Evolutionary conservation across 805 yeast species (phyloP), one percentile per base, ranked within the genome.

Genomic region (Sporopachydermia lactativora): DNA sequence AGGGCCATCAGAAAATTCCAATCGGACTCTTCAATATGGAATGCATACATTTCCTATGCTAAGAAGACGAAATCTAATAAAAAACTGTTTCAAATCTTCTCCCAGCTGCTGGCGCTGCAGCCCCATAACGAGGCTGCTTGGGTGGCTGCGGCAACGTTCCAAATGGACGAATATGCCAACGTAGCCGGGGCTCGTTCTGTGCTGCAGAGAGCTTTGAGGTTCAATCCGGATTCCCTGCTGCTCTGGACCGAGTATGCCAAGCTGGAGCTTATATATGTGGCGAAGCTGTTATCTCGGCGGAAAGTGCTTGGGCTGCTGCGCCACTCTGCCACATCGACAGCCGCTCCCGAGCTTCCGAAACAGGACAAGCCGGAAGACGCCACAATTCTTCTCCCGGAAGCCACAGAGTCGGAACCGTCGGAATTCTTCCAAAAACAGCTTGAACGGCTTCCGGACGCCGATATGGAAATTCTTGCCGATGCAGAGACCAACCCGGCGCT

Each of bases 141-240:
- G 98, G 73, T 92, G 36, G 73, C 84, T 52, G 96, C 96, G 17
- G 96, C 96, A 19, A 83, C 83, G 54, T 85, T 84, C 60, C 97
- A 92, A 61, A 79, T 83, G 52, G 96, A 89, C 50, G 73, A 72
- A 18, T 85, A 92, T 58, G 82, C 89, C 35, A 81, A 86, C 50
- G 83, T 94, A 37, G 77, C 80, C 53, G 88, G 94, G 37, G 88
- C 96, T 16, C 72, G 99, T 58, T 74, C 75, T 5, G 68, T 92
- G 17, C 76, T 86, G 58, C 96, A 88, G 58, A 74, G 81, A 48
- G 94, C 81, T 19, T 65, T 92, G 35, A 70, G 94, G 57, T 81
- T 92, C 58, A 89, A 89, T 54, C 70, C 80, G 2, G 88, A 82
- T 39, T 71, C 78, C 5, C 57, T 66, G 14, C 71, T 69, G 42